These are phyloP conservation scores for Escallonia rubra DNA, from an alignment of 129 eudicot genomes.

Conservation along the genomic window DNA sequence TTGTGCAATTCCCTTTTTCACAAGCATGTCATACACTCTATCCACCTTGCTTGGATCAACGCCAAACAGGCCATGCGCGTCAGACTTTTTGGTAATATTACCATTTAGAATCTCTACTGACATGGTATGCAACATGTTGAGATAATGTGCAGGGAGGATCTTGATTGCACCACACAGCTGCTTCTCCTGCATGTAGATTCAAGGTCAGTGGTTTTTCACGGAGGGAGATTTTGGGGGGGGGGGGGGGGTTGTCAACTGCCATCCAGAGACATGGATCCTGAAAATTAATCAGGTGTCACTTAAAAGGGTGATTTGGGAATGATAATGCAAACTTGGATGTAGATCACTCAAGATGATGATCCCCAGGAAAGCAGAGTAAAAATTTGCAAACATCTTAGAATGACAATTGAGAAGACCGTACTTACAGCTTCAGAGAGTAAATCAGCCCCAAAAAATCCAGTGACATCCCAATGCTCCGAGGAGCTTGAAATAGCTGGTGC, in stretches of 20 bases:
- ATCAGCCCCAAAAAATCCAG: constrained; percentile 73
- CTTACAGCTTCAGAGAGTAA: constrained; percentile 86
- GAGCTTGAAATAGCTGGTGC: constrained; percentile 27
- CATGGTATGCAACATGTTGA: constrained; percentile 74
- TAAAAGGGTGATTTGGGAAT: too few relatives aligned
- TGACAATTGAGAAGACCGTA: not conserved
- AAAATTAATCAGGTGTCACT: not conserved
- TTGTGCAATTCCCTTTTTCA: constrained; percentile 67
- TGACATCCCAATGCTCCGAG: constrained; percentile 74
- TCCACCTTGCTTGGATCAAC: constrained; percentile 90
- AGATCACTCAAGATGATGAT: not conserved
- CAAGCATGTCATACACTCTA: constrained; percentile 81
- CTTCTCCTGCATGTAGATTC: constrained; percentile 56
- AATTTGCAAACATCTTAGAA: not conserved
- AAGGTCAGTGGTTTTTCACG: not conserved
- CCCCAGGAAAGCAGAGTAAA: not conserved
- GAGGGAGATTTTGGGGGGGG: too few relatives aligned
- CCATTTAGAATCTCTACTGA: constrained; percentile 73
- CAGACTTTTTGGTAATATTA: constrained; percentile 56
- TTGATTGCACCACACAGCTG: constrained; percentile 70
- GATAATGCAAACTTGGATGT: too few relatives aligned
- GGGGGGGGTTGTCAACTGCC: too few relatives aligned
- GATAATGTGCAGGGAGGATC: constrained; percentile 82
- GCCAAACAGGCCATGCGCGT: constrained; percentile 71
- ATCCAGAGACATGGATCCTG: not conserved